Percentiles rank a stretch among this genome's conserved stretches.
Evolutionary conservation across 129 eudicot species (phyloP).

Genomic region (Smallanthus sonchifolius): DNA sequence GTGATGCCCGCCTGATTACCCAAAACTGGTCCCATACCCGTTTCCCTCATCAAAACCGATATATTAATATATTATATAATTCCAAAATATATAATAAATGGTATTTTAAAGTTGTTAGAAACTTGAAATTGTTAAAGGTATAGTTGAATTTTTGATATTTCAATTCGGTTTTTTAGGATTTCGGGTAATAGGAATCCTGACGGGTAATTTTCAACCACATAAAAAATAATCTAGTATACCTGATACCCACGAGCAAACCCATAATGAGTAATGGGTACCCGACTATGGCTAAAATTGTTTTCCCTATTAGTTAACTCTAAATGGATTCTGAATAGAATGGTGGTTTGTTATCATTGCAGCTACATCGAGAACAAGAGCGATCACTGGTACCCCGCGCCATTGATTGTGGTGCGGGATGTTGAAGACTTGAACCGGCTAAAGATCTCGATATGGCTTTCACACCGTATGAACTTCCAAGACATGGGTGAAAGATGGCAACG

Average conservation of each 20-base stretch:
- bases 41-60: background rate
- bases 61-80: no score
- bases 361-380: constrained; percentile 59
- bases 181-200: background rate
- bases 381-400: constrained; percentile 66
- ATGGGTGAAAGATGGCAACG: constrained; percentile 71
- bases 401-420: constrained; percentile 58
- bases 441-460: constrained; percentile 68
- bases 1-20: background rate
- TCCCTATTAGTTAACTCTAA: background rate
- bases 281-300: no score
- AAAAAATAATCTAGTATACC: no score
- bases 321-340: background rate
- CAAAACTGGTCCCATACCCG: no score
- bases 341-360: constrained; percentile 27
- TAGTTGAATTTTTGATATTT: background rate
- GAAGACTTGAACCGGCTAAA: constrained; percentile 72
- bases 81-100: no score
- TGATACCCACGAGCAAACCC: no score
- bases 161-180: background rate
- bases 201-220: background rate
- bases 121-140: no score
- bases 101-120: no score
- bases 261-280: no score
- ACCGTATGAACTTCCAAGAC: constrained; percentile 66